These are phyloP conservation scores for Sonneratia alba DNA, from an alignment of 345 rosid genomes.

Conservation along the genomic window DNA sequence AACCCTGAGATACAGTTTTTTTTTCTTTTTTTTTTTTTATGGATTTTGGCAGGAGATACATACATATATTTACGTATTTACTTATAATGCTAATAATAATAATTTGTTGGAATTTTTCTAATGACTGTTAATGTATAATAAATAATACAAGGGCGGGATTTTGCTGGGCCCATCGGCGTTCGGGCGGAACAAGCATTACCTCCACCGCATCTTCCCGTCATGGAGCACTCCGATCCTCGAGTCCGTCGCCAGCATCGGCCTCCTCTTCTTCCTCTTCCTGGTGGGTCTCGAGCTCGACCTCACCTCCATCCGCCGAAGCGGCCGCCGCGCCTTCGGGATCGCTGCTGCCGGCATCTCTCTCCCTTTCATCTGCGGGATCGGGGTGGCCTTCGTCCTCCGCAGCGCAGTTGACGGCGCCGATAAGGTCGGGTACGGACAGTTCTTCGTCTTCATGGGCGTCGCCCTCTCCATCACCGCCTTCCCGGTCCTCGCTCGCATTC, in stretches of 20 bases:
- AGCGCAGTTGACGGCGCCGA: constrained; percentile 33
- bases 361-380: constrained; percentile 62
- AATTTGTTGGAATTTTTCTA: too few relatives aligned
- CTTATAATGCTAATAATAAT: too few relatives aligned
- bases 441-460: constrained; percentile 77
- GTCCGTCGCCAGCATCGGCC: constrained; percentile 71
- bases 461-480: constrained; percentile 95
- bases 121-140: too few relatives aligned
- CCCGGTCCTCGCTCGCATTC: constrained; percentile 79
- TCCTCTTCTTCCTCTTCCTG: constrained; percentile 79
- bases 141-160: constrained; percentile 58
- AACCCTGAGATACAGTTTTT: background rate
- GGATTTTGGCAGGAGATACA: too few relatives aligned
- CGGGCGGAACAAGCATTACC: constrained; percentile 43
- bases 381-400: constrained; percentile 50
- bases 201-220: constrained; percentile 47
- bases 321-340: constrained; percentile 62
- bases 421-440: constrained; percentile 49
- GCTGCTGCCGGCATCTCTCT: constrained; percentile 64
- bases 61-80: too few relatives aligned
- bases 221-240: constrained; percentile 74
- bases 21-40: too few relatives aligned
- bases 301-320: constrained; percentile 50
- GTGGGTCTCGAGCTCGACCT: constrained; percentile 85
- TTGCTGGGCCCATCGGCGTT: constrained; percentile 72